Base-by-base conservation (phyloP, 495 filamentous ascomycete species). In the Neurospora hispaniola region DNA sequence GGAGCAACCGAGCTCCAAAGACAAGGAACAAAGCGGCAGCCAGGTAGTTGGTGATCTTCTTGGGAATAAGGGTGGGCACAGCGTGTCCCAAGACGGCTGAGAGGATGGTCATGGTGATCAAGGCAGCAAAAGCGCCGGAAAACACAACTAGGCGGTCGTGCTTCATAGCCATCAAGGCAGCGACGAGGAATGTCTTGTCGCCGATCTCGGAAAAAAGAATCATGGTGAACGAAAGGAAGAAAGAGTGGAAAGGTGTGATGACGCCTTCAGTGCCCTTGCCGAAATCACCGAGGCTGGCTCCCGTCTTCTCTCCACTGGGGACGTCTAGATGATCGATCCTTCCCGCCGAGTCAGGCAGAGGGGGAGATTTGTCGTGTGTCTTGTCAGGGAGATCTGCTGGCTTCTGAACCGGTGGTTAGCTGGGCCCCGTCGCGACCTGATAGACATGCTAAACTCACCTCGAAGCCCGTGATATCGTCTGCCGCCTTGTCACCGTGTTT, bases 131-230 rank as follows among this genome's bases (percentile, higher is more conserved):
- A n/a, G 96, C 96, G 7, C 96, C 93, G 9, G 92, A 90, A 83
- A 98, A 99, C 54, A 99, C 96, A 14, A 97, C 86, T 71, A 98
- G 81, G 42, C 95, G 93, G 59, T 96, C 91, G 79, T 99, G 94
- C 76, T 97, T 93, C 96, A 99, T 99, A 2, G 96, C 96, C 96
- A 99, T 99, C 27, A 99, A 87, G 35, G 96, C 96, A 16, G 96
- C 96, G 59, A 99, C 93, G 48, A 99, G 86, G 84, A 99, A 99
- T 0, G 96, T 99, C 81, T 99, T 99, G 88, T 99, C 96, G 73
- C 96, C 96, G 79, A 99, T 90, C 80, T 99, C 96, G 74, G 96
- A 98, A 76, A 98, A 92, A 71, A 98, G 86, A 74, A 99, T 99
- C 96, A 98, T 98, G 73, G 94, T 93, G 71, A 97, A 89, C 9